Evolutionary conservation across 2,329 filamentous ascomycete species (phyloP).

Genomic region (Colletotrichum neosansevieriae): DNA sequence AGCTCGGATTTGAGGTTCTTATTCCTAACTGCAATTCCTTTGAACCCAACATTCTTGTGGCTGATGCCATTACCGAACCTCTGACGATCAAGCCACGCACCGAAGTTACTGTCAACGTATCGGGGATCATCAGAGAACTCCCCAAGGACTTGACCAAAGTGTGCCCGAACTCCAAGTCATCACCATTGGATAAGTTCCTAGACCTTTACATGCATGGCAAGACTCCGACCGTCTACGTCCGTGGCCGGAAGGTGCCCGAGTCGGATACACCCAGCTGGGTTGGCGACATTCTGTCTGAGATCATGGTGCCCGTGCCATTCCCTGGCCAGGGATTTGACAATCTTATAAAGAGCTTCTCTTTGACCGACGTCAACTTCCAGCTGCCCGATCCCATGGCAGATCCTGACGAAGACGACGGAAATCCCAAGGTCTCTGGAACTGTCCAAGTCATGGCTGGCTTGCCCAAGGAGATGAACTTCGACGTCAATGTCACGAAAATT

Average conservation of each 20-base stretch:
- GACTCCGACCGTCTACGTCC: slow-evolving; percentile 83
- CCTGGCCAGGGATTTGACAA: slow-evolving; percentile 85
- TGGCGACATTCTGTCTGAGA: slow-evolving; percentile 80
- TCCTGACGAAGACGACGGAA: slow-evolving; percentile 75
- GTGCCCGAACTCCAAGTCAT: slow-evolving; percentile 82
- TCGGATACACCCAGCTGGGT: slow-evolving; percentile 85
- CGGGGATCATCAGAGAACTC: slow-evolving; percentile 78
- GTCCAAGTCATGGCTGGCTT: slow-evolving; percentile 83
- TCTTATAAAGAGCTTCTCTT: slow-evolving; percentile 87
- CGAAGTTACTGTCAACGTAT: slow-evolving; percentile 76
- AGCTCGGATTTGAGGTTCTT: slow-evolving; percentile 85
- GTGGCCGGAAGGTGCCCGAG: slow-evolving; percentile 77
- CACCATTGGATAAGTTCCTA: slow-evolving; percentile 86
- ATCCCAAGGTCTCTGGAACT: slow-evolving; percentile 85
- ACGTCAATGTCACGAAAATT: slow-evolving; percentile 81
- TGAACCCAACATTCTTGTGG: slow-evolving; percentile 82
- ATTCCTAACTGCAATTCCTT: slow-evolving; percentile 82
- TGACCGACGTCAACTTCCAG: slow-evolving; percentile 87
- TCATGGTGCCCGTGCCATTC: slow-evolving; percentile 87
- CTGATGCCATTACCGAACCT: slow-evolving; percentile 76
- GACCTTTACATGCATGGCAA: slow-evolving; percentile 85
- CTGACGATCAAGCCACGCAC: slow-evolving; percentile 76
- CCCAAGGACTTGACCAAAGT: slow-evolving; percentile 77
- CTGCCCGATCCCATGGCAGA: slow-evolving; percentile 85
- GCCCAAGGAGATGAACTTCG: slow-evolving; percentile 89